Conservation (phyloP, 441 rosid species). For the Syzygium syzygioides region DNA sequence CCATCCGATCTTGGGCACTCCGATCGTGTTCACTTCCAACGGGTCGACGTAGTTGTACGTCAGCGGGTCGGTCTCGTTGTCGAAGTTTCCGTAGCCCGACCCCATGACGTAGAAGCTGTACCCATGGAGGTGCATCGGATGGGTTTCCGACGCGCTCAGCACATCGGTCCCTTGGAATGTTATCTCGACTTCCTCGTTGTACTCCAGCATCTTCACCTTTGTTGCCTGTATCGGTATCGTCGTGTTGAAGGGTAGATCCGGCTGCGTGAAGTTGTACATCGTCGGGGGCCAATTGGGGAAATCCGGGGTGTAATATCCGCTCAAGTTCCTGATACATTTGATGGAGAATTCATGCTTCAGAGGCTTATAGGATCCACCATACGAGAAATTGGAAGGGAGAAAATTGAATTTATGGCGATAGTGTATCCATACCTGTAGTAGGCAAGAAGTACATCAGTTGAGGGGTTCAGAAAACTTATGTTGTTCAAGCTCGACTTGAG, state of each 20-base stretch:
- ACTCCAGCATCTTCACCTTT: neutral
- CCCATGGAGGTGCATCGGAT: neutral
- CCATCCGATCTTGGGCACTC: neutral
- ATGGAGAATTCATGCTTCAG: neutral
- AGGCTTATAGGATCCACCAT: neutral
- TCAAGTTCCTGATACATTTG: neutral
- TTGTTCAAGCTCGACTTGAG: constrained; percentile 1
- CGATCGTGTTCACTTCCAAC: neutral
- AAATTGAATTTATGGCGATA: neutral
- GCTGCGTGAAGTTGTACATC: neutral
- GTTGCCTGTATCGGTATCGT: neutral
- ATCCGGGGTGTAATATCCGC: neutral
- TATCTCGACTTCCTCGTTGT: neutral
- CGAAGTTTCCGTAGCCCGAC: neutral
- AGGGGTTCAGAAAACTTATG: neutral
- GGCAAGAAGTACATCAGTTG: neutral
- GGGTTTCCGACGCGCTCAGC: neutral
- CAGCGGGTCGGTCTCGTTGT: neutral
- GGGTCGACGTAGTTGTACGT: neutral
- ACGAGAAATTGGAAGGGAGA: neutral
- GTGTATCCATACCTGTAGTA: neutral
- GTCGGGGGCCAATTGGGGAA: neutral
- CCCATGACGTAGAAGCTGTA: neutral
- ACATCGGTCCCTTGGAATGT: neutral
- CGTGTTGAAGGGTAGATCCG: neutral